Conservation (phyloP, 176 grass and related monocot genomes). For the Avena sativa region DNA sequence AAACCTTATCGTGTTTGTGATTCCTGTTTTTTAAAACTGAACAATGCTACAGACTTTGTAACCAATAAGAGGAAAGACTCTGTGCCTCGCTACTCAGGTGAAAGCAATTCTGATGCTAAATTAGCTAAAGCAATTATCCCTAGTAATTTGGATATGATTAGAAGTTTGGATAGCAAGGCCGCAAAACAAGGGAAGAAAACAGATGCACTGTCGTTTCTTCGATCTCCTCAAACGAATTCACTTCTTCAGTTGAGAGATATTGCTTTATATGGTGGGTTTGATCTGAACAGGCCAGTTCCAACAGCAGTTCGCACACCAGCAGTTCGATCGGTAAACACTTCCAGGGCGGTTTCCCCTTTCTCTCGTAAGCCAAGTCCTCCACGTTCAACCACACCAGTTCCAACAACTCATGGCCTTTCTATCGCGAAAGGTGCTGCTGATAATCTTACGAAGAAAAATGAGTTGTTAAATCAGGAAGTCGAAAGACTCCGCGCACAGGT, state of each 20-base stretch:
- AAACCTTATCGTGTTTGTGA: conserved; percentile 98
- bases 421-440: conserved; percentile 67
- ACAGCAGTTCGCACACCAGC: conserved; percentile 59
- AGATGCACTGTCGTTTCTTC: conserved; percentile 63
- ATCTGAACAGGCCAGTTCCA: conserved; percentile 70
- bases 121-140: conserved; percentile 60
- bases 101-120: conserved; percentile 67
- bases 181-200: conserved; percentile 72
- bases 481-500: conserved; percentile 84
- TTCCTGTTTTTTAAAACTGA: conserved; percentile 91
- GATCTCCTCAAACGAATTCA: conserved; percentile 69
- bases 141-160: conserved; percentile 89
- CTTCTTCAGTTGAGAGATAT: conserved; percentile 82
- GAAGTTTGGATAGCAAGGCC: conserved; percentile 80
- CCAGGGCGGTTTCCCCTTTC: conserved; percentile 96
- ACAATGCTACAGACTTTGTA: conserved; percentile 59
- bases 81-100: conserved; percentile 58
- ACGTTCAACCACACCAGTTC: conserved; percentile 82
- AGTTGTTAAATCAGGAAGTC: conserved; percentile 87
- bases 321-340: conserved; percentile 73
- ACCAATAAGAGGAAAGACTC: conserved; percentile 66
- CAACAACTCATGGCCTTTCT: conserved; percentile 85
- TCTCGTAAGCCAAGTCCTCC: conserved; percentile 84
- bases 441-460: conserved; percentile 80
- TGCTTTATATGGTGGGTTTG: conserved; percentile 67